Conservation (phyloP, 2,329 filamentous ascomycete genomes). For the Verticillium nonalfalfae region DNA sequence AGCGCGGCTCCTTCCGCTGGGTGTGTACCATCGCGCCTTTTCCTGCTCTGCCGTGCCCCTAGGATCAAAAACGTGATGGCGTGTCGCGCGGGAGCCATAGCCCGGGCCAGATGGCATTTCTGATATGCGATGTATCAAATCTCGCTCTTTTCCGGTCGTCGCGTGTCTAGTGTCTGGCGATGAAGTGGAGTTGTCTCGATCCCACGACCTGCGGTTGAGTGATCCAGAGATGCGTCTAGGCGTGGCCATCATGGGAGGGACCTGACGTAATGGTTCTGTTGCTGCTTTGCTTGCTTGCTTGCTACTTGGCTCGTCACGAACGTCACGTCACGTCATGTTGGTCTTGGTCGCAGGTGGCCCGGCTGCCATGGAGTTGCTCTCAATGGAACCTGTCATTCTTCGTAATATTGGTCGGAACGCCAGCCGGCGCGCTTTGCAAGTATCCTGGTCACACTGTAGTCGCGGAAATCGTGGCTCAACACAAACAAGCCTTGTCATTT, state of each 20-base stretch:
- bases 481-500: neutral
- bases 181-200: neutral
- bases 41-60: neutral
- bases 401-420: no score
- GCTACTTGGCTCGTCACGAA: no score
- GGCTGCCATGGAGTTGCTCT: no score
- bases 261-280: no score
- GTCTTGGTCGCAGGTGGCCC: no score
- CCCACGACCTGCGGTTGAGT: neutral
- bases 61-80: neutral
- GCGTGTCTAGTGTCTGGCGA: neutral
- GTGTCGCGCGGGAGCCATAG: neutral
- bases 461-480: neutral
- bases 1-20: neutral
- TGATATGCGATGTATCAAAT: neutral
- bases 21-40: neutral
- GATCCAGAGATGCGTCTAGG: neutral
- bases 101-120: neutral
- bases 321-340: no score
- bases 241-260: no score
- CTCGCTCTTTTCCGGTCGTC: neutral
- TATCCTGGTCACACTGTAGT: no score
- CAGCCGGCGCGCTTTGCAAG: no score
- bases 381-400: no score
- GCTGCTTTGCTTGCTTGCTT: no score